Evolutionary conservation across 306 rosid genomes (phyloP).

Genomic region (Adenanthera pavonina): DNA sequence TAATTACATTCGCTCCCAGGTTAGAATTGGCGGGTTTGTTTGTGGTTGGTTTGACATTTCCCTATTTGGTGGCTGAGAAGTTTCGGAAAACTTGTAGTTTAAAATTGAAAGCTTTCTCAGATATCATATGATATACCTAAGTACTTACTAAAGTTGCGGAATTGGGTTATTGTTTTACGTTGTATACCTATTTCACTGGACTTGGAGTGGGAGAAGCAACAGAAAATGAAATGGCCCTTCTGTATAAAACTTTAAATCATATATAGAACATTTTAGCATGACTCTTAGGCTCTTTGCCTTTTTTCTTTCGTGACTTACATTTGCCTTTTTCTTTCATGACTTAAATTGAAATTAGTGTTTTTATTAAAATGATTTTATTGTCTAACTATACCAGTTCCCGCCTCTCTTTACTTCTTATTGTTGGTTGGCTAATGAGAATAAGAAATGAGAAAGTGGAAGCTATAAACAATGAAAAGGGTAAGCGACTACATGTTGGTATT

Average conservation of each 20-base stretch:
- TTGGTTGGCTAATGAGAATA: not conserved
- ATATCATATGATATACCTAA: not conserved
- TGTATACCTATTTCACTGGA: not conserved
- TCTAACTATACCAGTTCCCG: not conserved
- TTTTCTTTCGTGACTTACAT: not conserved
- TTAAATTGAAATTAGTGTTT: not conserved
- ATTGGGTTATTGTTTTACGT: not conserved
- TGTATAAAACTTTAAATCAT: not conserved
- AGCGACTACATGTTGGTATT: not conserved
- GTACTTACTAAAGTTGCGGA: not conserved
- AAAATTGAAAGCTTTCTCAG: not conserved
- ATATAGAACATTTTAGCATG: not conserved
- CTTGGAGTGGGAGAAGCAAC: not conserved
- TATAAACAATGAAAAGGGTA: not conserved
- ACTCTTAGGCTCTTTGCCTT: not conserved
- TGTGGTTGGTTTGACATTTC: not conserved
- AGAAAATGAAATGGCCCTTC: not conserved
- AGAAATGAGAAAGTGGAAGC: not conserved
- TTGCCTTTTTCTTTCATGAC: not conserved
- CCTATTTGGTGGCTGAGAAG: slow-evolving; percentile 17
- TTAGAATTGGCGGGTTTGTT: slow-evolving; percentile 22
- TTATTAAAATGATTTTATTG: not conserved
- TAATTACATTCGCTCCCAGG: slow-evolving; percentile 81
- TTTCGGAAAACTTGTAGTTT: not conserved
- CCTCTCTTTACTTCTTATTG: not conserved